Evolutionary conservation across 140 eudicot species (phyloP).

Genomic region (Stevia rebaudiana): DNA sequence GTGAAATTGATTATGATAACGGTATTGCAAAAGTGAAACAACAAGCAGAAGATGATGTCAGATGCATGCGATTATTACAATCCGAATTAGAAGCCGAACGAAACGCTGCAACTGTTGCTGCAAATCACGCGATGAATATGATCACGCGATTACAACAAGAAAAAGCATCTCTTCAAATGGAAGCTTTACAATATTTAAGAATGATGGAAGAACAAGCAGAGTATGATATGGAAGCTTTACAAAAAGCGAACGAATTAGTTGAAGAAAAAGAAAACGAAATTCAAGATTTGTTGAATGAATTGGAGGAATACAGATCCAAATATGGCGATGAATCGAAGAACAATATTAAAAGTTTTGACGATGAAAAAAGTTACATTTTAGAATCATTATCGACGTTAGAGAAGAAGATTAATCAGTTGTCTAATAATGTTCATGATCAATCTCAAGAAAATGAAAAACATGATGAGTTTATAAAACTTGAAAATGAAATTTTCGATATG

Average conservation of each 20-base stretch:
- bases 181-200: conserved; percentile 72
- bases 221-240: conserved; percentile 79
- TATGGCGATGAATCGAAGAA: conserved; percentile 32
- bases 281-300: conserved; percentile 66
- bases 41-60: conserved; percentile 54
- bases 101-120: conserved; percentile 75
- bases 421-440: conserved; percentile 25
- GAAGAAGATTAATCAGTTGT: conserved; percentile 33
- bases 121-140: conserved; percentile 94
- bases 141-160: conserved; percentile 89
- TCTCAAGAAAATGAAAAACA: conserved; percentile 18
- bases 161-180: conserved; percentile 80
- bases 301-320: conserved; percentile 43
- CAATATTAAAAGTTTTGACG: conserved; percentile 29
- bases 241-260: conserved; percentile 67
- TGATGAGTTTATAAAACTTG: conserved; percentile 18
- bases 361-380: conserved; percentile 41
- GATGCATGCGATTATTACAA: conserved; percentile 40
- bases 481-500: conserved; percentile 43
- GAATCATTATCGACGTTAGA: conserved; percentile 45
- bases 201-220: conserved; percentile 99
- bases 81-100: conserved; percentile 89
- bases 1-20: conserved; percentile 54
- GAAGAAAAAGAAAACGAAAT: conserved; percentile 76
- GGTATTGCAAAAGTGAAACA: conserved; percentile 42